These are phyloP conservation scores for Adiantum capillusveneris DNA, from an alignment of 75 land plant species.

Conservation along the genomic window DNA sequence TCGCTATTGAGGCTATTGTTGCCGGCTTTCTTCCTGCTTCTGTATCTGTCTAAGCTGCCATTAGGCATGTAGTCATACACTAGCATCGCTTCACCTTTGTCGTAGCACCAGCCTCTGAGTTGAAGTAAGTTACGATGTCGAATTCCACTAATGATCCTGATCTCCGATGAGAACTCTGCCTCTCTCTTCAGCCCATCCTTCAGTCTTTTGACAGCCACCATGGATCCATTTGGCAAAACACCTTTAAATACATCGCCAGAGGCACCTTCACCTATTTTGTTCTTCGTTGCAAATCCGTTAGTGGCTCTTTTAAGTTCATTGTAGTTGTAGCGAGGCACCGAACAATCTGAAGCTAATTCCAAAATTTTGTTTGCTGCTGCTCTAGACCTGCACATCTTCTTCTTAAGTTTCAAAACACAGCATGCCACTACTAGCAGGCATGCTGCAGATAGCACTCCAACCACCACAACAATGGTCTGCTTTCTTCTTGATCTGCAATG, in stretches of 20 bases:
- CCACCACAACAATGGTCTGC: neutral
- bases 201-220: neutral
- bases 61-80: neutral
- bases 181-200: neutral
- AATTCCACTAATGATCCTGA: neutral
- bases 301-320: neutral
- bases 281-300: neutral
- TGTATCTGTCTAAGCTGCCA: neutral
- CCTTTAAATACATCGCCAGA: neutral
- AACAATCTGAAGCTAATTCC: neutral
- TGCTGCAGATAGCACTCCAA: neutral
- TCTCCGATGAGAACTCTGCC: neutral
- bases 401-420: neutral
- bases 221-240: neutral
- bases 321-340: neutral
- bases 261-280: neutral
- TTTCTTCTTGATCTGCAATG: too few relatives aligned
- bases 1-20: neutral
- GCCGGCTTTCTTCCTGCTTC: neutral
- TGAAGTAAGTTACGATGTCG: neutral
- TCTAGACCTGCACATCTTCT: neutral
- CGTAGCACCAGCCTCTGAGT: neutral
- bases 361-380: neutral
- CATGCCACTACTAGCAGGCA: neutral
- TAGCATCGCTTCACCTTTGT: neutral